Base-by-base conservation (phyloP, 768 basidiomycete genomes). In the Mycena sanguinolenta region DNA sequence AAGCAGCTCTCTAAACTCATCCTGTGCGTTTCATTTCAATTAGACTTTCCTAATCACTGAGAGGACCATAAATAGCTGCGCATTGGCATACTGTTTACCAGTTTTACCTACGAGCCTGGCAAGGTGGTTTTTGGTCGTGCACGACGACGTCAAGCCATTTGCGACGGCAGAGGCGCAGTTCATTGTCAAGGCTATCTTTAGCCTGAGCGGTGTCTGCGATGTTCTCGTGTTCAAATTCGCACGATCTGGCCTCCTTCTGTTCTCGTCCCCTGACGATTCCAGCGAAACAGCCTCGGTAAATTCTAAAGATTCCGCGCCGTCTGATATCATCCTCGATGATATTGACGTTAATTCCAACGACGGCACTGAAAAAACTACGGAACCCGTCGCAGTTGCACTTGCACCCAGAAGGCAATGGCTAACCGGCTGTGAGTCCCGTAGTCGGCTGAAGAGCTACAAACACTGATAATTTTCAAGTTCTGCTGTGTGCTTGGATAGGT, bases 101-200 rank as follows among this genome's bases (percentile, higher is more conserved):
- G 63, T 71, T 16, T 34, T 71, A 8, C 70, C 70, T 14, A 66
- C 70, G 14, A 23, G 27, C 19, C 25, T 71, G 5, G 58, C 64
- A 4, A 34, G 70, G 23, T 71, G 70, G 70, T 71, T 71, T 44
- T 16, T 60, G 16, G 49, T 65, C 10, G 63, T 62, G 3, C 65
- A 67, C 42, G 63, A 30, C 0, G 70, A 66, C 38, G 64, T 55
- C 13, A 71, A 71, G 28, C 64, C 64, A 0, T 71, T 71, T 52
- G 65, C 70, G 4, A 39, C 52, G 13, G 52, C 60, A 32, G 70
- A 64, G 19, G 63, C 58, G 2, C 70, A 71, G 19, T 65, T 60
- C 14, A 53, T 62, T 28, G 34, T 67, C 46, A 67, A 67, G 38
- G 65, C 12, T 1, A 71, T 71, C 25, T 71, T 71, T 59, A 71